Conservation (phyloP, 176 grass and related monocot genomes). For the Hsuehochloa calcarea region DNA sequence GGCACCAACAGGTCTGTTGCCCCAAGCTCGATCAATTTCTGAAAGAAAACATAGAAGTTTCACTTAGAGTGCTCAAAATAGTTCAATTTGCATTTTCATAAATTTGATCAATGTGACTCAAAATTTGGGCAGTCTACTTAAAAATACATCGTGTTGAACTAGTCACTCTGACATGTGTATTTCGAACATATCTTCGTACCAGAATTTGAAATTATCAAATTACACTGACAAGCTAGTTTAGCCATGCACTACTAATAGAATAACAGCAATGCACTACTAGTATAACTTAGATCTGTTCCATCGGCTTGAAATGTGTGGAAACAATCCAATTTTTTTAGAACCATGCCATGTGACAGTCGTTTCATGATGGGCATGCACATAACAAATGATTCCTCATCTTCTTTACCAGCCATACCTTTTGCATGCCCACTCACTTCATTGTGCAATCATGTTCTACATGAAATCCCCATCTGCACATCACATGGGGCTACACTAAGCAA, state of each 20-base stretch:
- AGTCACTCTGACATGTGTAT: background rate
- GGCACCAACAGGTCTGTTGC: slow-evolving; percentile 79
- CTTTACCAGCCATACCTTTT: slow-evolving; percentile 34
- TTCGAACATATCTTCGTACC: background rate
- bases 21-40: slow-evolving; percentile 81
- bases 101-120: background rate
- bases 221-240: background rate
- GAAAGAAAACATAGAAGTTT: slow-evolving; percentile 2
- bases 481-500: slow-evolving; percentile 46
- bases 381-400: slow-evolving; percentile 42
- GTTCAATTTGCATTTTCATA: background rate
- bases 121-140: background rate
- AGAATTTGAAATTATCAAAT: background rate
- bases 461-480: slow-evolving; percentile 23
- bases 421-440: slow-evolving; percentile 39
- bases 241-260: background rate
- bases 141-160: background rate
- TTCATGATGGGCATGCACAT: slow-evolving; percentile 31
- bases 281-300: background rate
- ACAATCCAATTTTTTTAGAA: slow-evolving; percentile 9
- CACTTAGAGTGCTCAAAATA: background rate
- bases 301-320: slow-evolving; percentile 11
- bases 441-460: slow-evolving; percentile 45
- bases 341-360: slow-evolving; percentile 32
- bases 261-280: background rate